phyloP scores from a whole-genome alignment of 148 eudicot species.

The Limonium bicolor region DNA sequence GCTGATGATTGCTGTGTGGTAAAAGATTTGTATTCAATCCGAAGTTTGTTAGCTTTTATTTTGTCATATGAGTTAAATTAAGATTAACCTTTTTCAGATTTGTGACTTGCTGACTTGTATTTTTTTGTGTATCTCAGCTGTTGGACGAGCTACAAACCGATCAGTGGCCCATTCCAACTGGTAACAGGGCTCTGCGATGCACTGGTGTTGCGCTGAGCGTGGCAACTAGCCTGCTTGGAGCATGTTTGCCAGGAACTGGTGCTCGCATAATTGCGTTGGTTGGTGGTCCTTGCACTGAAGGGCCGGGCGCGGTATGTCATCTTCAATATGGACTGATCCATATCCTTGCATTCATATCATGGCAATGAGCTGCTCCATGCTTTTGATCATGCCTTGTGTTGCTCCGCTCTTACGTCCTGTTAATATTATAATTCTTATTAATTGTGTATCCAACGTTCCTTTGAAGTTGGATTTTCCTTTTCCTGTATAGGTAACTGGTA shows the following conservation, averaged over 20 bases:
- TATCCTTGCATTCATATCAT: too few relatives aligned
- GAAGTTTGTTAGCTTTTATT: too few relatives aligned
- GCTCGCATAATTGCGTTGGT: slow-evolving; percentile 85
- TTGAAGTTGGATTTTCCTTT: too few relatives aligned
- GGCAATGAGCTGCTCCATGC: too few relatives aligned
- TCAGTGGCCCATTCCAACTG: slow-evolving; percentile 86
- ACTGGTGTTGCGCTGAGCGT: slow-evolving; percentile 94
- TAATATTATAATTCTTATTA: too few relatives aligned
- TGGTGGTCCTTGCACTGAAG: slow-evolving; percentile 99
- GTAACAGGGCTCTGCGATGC: slow-evolving; percentile 75
- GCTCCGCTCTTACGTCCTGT: too few relatives aligned
- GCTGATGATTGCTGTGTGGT: too few relatives aligned
- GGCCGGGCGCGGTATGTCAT: slow-evolving; percentile 73
- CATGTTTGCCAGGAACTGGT: slow-evolving; percentile 68
- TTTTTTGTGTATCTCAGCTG: slow-evolving; percentile 26
- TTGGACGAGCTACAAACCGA: slow-evolving; percentile 79
- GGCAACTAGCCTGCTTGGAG: slow-evolving; percentile 72
- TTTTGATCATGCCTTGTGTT: too few relatives aligned
- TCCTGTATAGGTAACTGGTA: too few relatives aligned
- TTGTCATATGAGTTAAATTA: neutral
- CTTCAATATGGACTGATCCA: too few relatives aligned
- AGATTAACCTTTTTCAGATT: neutral
- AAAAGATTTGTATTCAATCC: too few relatives aligned
- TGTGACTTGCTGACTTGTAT: neutral
- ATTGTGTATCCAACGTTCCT: too few relatives aligned